Base-by-base conservation (phyloP, 164 flowering plant species). In the Berberis thunbergii region DNA sequence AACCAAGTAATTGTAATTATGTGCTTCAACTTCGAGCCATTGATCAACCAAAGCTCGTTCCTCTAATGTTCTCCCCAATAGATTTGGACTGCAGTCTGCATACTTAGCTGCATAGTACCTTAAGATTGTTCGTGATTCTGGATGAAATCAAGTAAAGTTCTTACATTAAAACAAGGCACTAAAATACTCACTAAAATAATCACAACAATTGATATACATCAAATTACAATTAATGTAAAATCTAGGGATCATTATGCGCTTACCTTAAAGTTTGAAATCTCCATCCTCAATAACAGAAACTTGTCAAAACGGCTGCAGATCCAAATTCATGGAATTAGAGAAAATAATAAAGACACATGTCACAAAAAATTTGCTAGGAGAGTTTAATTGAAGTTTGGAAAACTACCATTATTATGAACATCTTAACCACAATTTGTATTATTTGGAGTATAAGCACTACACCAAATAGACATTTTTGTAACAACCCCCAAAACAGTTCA, bases 1-100 rank as follows among this genome's bases (percentile, higher is more conserved):
- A 1, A 83, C 77, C 41, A 79, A 41, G 41, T 80, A 82, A 60
- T 84, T 83, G 64, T 76, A 84, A 70, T 84, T 86, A 75, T 90
- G 84, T 1, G 86, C 79, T 69, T 90, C 97, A 26, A 87, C 87
- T 68, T 87, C 97, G 0, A 87, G 76, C 94, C 97, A 90, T 66
- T 90, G 95, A 41, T 90, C 88, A 40, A 86, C 84, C 54, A 83
- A 7, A 5, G 92, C 97, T 65, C 58, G 66, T 69, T 90, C 87
- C 66, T 88, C 88, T 13, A 78, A 11, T 0, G 81, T 83, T 12
- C 41, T 67, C 2, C 97, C 91, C 12, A 81, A 59, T 4, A 88
- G 81, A 45, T 84, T 73, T 3, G 80, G 57, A 1, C 87, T 85
- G 0, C 59, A 63, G 49, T 75, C 74, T 0, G 73, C 86, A 41